These are phyloP conservation scores for Trichoderma orchidacearum DNA, from an alignment of 495 filamentous ascomycete genomes.

Conservation along the genomic window DNA sequence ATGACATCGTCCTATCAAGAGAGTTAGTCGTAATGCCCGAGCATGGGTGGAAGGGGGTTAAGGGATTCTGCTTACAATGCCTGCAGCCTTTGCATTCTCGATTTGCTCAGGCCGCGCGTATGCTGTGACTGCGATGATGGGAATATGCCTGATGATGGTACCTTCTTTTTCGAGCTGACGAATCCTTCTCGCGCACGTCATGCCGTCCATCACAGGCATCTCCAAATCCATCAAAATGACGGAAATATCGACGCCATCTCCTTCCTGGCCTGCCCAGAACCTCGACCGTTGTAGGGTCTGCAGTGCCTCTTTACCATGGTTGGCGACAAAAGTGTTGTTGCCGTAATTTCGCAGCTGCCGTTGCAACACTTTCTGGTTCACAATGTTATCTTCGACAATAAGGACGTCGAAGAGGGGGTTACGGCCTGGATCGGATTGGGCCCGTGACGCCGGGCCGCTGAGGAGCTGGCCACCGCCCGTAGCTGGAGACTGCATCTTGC, in stretches of 20 bases:
- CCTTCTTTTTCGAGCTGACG: slow-evolving; percentile 45
- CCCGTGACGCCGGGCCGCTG: background rate
- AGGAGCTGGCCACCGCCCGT: background rate
- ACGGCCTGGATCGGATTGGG: background rate
- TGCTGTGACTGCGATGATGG: slow-evolving; percentile 70
- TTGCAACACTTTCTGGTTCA: slow-evolving; percentile 63
- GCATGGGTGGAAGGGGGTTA: too few species aligned
- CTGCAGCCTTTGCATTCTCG: slow-evolving; percentile 33
- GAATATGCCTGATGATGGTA: slow-evolving; percentile 42
- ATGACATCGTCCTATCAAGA: slow-evolving; percentile 58
- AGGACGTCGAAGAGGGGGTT: slow-evolving; percentile 30
- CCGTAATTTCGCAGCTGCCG: slow-evolving; percentile 58
- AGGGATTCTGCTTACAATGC: slow-evolving; percentile 40
- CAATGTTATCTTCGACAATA: slow-evolving; percentile 76
- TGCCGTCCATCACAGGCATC: slow-evolving; percentile 82
- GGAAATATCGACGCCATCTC: slow-evolving; percentile 31
- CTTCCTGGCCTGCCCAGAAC: slow-evolving; percentile 27
- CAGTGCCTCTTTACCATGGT: slow-evolving; percentile 69
- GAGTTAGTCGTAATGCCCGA: too few species aligned
- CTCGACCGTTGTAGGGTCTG: slow-evolving; percentile 28
- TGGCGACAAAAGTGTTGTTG: slow-evolving; percentile 56
- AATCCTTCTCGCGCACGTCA: slow-evolving; percentile 57
- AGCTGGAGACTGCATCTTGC: background rate
- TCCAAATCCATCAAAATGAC: slow-evolving; percentile 76
- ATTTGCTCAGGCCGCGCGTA: slow-evolving; percentile 63